Evolutionary conservation across 345 rosid species (phyloP).

Genomic region (Euclidium syriacum): DNA sequence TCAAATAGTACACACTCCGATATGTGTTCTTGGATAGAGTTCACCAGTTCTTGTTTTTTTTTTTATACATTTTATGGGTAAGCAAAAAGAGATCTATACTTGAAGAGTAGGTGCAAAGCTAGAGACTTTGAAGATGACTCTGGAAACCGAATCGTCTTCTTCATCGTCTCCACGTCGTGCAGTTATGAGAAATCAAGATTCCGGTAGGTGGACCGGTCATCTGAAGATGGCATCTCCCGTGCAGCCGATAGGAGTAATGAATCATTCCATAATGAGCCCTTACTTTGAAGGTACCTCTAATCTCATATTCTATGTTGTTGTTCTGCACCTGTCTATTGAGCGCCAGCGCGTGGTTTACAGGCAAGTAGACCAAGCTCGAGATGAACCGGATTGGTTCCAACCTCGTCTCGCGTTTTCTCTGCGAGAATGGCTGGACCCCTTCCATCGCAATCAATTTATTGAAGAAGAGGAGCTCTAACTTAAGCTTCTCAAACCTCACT

Average conservation of each 20-base stretch:
- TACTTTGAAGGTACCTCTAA: slow-evolving; percentile 68
- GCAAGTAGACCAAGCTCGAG: slow-evolving; percentile 78
- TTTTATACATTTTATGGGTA: slow-evolving; percentile 15
- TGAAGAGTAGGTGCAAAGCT: slow-evolving; percentile 16
- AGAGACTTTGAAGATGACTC: slow-evolving; percentile 6
- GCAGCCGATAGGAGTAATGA: slow-evolving; percentile 75
- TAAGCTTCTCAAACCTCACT: slow-evolving; percentile 52
- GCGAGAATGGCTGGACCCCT: slow-evolving; percentile 60
- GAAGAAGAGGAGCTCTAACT: slow-evolving; percentile 62
- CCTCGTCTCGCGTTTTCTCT: slow-evolving; percentile 46
- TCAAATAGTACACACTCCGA: slow-evolving; percentile 12
- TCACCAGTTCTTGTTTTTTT: slow-evolving; percentile 10
- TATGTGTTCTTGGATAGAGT: slow-evolving; percentile 22
- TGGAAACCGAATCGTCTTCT: neutral
- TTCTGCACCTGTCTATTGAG: slow-evolving; percentile 64
- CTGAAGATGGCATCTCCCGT: slow-evolving; percentile 60
- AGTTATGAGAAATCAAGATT: slow-evolving; percentile 44
- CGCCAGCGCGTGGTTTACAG: slow-evolving; percentile 46
- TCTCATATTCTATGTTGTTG: slow-evolving; percentile 53
- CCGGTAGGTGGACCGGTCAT: slow-evolving; percentile 87
- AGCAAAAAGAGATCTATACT: slow-evolving; percentile 10
- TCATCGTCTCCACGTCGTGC: slow-evolving; percentile 49
- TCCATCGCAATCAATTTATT: slow-evolving; percentile 56
- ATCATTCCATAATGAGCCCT: slow-evolving; percentile 62
- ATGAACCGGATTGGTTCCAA: slow-evolving; percentile 52